phyloP scores from a whole-genome alignment of 129 eudicot genomes.

The Centrapalus pauciflorus region DNA sequence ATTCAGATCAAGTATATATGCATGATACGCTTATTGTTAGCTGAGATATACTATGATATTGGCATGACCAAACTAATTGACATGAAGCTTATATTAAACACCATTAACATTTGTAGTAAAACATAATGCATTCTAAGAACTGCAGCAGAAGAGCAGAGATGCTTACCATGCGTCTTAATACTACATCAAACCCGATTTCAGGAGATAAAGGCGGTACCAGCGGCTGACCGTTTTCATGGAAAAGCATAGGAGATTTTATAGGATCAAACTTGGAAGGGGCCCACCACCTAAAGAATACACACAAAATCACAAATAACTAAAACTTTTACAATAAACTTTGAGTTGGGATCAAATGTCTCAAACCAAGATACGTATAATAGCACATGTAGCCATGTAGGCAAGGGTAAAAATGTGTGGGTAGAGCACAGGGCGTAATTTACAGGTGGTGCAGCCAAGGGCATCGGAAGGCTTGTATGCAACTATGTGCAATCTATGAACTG shows the following conservation, averaged over 20 bases:
- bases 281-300: conserved; percentile 77
- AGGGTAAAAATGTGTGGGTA: neutral
- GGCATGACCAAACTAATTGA: neutral
- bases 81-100: conserved; percentile 1
- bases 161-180: conserved; percentile 72
- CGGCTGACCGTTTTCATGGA: conserved; percentile 77
- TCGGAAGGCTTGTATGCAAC: neutral
- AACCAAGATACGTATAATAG: neutral
- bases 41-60: neutral
- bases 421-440: neutral
- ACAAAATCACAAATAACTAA: conserved; percentile 4
- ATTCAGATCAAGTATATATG: conserved; percentile 5
- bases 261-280: conserved; percentile 98
- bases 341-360: neutral
- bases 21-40: conserved; percentile 7
- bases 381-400: no score
- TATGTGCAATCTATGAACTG: neutral
- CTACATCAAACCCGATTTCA: conserved; percentile 81
- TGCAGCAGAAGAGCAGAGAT: neutral
- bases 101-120: neutral
- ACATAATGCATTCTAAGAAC: neutral
- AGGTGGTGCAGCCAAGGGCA: neutral
- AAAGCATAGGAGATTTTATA: conserved; percentile 90
- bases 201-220: conserved; percentile 74
- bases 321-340: neutral